Conservation (phyloP, 176 grass and related monocot species). For the Musa acuminata region DNA sequence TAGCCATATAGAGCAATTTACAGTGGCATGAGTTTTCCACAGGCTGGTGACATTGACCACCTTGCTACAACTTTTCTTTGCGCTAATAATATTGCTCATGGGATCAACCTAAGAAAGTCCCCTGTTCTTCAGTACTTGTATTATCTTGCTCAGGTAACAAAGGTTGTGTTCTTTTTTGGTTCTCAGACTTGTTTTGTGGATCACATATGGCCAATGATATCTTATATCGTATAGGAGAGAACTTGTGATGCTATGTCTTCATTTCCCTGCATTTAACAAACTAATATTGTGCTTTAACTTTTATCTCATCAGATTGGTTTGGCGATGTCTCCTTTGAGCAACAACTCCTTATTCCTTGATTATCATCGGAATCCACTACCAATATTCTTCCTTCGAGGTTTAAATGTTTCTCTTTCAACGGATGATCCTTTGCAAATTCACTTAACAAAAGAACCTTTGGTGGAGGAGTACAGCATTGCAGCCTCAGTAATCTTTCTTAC, state of each 20-base stretch:
- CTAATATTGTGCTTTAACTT: neutral
- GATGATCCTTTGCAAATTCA: conserved; percentile 96
- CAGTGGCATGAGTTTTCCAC: conserved; percentile 25
- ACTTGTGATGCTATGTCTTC: neutral
- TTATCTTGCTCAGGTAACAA: conserved; percentile 92
- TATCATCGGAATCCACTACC: conserved; percentile 92
- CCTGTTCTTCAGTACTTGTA: conserved; percentile 88
- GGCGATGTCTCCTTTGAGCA: conserved; percentile 96
- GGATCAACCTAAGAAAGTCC: conserved; percentile 86
- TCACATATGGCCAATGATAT: neutral
- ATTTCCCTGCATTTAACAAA: neutral
- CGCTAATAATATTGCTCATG: conserved; percentile 80
- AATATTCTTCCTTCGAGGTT: conserved; percentile 70
- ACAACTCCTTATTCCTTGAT: conserved; percentile 88
- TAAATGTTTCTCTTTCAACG: conserved; percentile 89
- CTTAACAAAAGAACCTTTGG: conserved; percentile 92
- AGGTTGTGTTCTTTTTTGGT: neutral
- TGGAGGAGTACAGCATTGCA: conserved; percentile 94
- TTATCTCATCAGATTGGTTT: conserved; percentile 69
- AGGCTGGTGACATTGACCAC: conserved; percentile 90
- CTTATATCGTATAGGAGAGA: neutral
- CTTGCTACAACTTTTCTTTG: conserved; percentile 84
- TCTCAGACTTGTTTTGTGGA: neutral
- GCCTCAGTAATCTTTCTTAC: conserved; percentile 44
- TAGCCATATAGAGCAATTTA: neutral